A percentile compares a stretch with the other conserved stretches of the same genome.
Conservation (phyloP, 768 basidiomycete genomes). For the Phylloporus scabripes region DNA sequence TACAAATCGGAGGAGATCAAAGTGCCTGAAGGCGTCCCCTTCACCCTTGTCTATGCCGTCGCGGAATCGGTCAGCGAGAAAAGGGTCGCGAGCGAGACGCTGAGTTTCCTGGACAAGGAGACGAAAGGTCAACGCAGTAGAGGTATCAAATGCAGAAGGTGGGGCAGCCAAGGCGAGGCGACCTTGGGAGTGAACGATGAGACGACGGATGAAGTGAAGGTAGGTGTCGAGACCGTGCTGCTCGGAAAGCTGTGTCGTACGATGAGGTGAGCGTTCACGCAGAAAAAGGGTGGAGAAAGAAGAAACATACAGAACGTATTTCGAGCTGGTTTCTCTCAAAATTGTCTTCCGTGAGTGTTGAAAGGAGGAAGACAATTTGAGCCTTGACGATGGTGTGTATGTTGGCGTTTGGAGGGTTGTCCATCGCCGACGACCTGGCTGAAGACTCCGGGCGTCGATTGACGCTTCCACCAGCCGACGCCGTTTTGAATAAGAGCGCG, state of each 20-base stretch:
- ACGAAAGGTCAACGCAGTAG: conserved; percentile 73
- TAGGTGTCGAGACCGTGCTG: conserved; percentile 97
- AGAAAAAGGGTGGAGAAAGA: conserved; percentile 12
- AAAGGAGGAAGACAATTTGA: conserved; percentile 96
- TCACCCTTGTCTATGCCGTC: conserved; percentile 87
- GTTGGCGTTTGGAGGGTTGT: conserved; percentile 77
- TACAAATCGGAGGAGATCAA: conserved; percentile 77
- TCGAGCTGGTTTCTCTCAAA: conserved; percentile 92
- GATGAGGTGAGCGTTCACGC: conserved; percentile 10
- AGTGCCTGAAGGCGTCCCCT: conserved; percentile 75
- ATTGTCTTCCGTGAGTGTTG: conserved; percentile 94
- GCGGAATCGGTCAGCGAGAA: conserved; percentile 84
- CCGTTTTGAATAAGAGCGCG: conserved; percentile 47
- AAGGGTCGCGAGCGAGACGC: conserved; percentile 85
- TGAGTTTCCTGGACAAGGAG: conserved; percentile 85
- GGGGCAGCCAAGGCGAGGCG: conserved; percentile 56
- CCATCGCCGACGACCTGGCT: conserved; percentile 78
- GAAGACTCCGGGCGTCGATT: conserved; percentile 71
- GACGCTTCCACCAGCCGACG: conserved; percentile 61
- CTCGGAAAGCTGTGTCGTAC: conserved; percentile 72
- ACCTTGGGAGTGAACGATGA: conserved; percentile 82
- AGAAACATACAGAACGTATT: conserved; percentile 79
- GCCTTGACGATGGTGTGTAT: conserved; percentile 93
- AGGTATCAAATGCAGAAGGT: conserved; percentile 67
- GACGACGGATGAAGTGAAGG: conserved; percentile 93